Conservation (phyloP, 139 green algal genomes). For the Tetradesmus lagerheimii region DNA sequence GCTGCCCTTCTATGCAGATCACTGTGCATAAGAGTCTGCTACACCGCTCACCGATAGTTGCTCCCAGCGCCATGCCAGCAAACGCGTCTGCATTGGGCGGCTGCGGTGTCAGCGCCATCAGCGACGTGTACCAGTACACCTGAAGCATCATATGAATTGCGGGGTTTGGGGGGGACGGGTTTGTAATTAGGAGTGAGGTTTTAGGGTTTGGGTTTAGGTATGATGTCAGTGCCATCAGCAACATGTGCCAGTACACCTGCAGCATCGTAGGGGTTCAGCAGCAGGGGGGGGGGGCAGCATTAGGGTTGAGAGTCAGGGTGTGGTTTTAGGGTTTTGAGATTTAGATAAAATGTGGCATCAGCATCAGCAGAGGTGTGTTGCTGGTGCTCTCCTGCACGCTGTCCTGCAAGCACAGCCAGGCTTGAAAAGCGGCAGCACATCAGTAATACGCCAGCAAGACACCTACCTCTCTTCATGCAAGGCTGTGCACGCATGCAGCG, state of each 20-base stretch:
- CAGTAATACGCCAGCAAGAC: background rate
- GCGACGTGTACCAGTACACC: constrained; percentile 42
- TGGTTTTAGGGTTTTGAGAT: too few species aligned
- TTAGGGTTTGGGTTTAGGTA: too few species aligned
- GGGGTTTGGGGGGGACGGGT: too few species aligned
- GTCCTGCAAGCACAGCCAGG: background rate
- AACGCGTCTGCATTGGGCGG: constrained; percentile 43
- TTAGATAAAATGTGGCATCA: too few species aligned
- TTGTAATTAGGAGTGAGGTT: too few species aligned
- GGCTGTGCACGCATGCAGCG: background rate
- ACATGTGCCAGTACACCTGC: too few species aligned
- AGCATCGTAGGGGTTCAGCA: background rate
- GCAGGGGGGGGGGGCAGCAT: too few species aligned
- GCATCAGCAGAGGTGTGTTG: background rate
- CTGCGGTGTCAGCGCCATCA: constrained; percentile 25
- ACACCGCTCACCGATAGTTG: background rate
- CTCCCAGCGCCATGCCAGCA: constrained; percentile 37
- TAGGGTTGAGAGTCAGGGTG: too few species aligned
- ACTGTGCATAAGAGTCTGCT: background rate
- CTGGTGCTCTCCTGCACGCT: background rate
- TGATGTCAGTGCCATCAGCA: too few species aligned
- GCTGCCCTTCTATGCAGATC: too few species aligned
- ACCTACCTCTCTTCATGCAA: too few species aligned
- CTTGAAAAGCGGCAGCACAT: background rate
- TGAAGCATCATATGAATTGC: too few species aligned